phyloP scores from a whole-genome alignment of 169 alveolate species.

The Plasmodium gallinaceum region DNA sequence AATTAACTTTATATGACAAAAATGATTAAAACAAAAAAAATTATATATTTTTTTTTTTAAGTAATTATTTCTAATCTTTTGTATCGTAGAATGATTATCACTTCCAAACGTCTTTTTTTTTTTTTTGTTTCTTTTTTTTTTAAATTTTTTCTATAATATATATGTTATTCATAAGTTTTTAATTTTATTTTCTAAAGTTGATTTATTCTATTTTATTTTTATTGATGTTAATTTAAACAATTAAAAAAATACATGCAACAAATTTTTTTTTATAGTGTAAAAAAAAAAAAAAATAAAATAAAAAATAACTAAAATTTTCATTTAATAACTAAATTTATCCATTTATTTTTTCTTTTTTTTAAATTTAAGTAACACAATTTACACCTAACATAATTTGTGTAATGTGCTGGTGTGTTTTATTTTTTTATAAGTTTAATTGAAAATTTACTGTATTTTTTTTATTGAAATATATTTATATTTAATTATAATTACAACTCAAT shows the following conservation, averaged over 20 bases:
- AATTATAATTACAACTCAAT: no score
- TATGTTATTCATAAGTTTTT: neutral
- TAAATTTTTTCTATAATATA: neutral
- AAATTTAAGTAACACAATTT: neutral
- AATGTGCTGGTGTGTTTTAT: no score
- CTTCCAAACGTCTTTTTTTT: neutral
- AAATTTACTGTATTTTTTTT: no score
- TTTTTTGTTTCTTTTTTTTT: neutral
- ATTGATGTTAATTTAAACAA: neutral
- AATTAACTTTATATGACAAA: neutral
- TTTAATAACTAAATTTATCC: neutral
- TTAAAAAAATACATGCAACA: neutral
- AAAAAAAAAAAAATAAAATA: conserved; percentile 1
- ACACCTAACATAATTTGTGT: neutral
- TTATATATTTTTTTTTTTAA: neutral
- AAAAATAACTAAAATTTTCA: neutral
- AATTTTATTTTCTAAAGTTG: neutral
- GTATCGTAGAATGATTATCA: neutral
- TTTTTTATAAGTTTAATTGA: no score
- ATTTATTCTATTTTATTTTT: neutral
- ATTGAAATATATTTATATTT: no score
- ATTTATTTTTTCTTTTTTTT: neutral
- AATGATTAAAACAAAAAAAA: neutral
- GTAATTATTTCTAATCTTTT: conserved; percentile 10
- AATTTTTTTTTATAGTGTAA: neutral